phyloP scores from a whole-genome alignment of 2,329 filamentous ascomycete genomes.

The Xylariaceae sp. region DNA sequence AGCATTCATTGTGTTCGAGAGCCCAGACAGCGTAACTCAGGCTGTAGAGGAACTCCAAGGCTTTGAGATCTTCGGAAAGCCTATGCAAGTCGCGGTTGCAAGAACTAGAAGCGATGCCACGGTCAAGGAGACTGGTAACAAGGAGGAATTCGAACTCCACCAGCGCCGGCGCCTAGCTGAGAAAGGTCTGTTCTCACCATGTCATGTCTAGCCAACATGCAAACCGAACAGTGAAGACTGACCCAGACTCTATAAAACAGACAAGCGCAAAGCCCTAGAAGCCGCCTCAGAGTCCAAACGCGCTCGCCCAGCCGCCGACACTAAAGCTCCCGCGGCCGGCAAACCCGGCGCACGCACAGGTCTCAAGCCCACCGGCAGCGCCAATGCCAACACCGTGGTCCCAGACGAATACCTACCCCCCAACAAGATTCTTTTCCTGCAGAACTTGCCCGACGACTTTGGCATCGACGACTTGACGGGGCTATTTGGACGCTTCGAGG shows the following conservation, averaged over 20 bases:
- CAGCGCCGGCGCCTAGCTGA: slow-evolving; percentile 80
- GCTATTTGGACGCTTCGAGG: slow-evolving; percentile 86
- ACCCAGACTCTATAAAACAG: slow-evolving; percentile 31
- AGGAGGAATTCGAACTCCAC: slow-evolving; percentile 82
- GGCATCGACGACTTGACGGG: slow-evolving; percentile 73
- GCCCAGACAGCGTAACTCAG: slow-evolving; percentile 68
- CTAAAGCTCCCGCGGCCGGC: slow-evolving; percentile 43
- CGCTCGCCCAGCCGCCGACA: slow-evolving; percentile 58
- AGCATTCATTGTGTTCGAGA: slow-evolving; percentile 89
- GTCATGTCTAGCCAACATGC: background rate
- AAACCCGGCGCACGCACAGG: slow-evolving; percentile 67
- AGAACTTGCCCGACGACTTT: slow-evolving; percentile 85
- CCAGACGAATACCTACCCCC: slow-evolving; percentile 98
- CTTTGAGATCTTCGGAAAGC: slow-evolving; percentile 89
- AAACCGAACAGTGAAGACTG: background rate
- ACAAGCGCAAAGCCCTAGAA: slow-evolving; percentile 77
- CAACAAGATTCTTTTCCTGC: slow-evolving; percentile 93
- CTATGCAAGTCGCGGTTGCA: slow-evolving; percentile 80
- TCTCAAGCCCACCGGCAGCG: slow-evolving; percentile 70
- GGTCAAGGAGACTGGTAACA: slow-evolving; percentile 66
- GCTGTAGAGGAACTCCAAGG: slow-evolving; percentile 88
- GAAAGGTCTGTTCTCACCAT: slow-evolving; percentile 61
- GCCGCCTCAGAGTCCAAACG: slow-evolving; percentile 74
- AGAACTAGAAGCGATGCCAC: slow-evolving; percentile 83
- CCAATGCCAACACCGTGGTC: slow-evolving; percentile 66